A percentile compares a stretch with the other conserved stretches of the same genome.
These are phyloP conservation scores for Blepharisma stoltei DNA, from an alignment of 73 alveolate species.

Conservation along the genomic window DNA sequence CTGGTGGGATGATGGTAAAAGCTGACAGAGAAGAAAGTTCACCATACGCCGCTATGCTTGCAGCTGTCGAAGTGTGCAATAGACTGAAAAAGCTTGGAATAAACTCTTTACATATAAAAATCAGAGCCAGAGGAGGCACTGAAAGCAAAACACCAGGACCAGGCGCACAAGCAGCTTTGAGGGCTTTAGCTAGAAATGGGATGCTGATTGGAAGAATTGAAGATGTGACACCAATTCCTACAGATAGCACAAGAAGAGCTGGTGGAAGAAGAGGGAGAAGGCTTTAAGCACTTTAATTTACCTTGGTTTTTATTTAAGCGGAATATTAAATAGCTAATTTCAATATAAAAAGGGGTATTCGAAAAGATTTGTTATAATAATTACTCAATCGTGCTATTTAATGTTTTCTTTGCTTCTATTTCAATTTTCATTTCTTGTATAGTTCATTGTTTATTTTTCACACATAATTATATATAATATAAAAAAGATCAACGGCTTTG, in stretches of 20 bases:
- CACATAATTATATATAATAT: too few relatives aligned
- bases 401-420: too few relatives aligned
- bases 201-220: constrained; percentile 99
- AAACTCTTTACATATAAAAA: constrained; percentile 95
- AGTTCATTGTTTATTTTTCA: too few relatives aligned
- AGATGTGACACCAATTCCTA: constrained; percentile 99
- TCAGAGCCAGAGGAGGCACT: constrained; percentile 98
- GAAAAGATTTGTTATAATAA: too few relatives aligned
- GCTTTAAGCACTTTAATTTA: constrained; percentile 54
- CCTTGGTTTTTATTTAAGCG: too few relatives aligned
- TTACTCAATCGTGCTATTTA: too few relatives aligned
- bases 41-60: constrained; percentile 99
- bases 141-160: constrained; percentile 91
- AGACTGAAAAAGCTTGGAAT: constrained; percentile 90
- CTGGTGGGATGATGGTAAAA: constrained; percentile 98
- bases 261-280: constrained; percentile 99
- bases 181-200: constrained; percentile 99
- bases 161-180: constrained; percentile 99
- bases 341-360: too few relatives aligned
- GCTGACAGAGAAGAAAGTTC: constrained; percentile 99
- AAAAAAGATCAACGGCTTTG: too few relatives aligned
- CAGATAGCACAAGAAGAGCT: constrained; percentile 97
- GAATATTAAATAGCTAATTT: too few relatives aligned
- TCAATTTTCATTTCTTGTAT: too few relatives aligned
- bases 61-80: constrained; percentile 96